Conservation (phyloP, 139 green algal genomes). For the Chlamydomonas applanata region DNA sequence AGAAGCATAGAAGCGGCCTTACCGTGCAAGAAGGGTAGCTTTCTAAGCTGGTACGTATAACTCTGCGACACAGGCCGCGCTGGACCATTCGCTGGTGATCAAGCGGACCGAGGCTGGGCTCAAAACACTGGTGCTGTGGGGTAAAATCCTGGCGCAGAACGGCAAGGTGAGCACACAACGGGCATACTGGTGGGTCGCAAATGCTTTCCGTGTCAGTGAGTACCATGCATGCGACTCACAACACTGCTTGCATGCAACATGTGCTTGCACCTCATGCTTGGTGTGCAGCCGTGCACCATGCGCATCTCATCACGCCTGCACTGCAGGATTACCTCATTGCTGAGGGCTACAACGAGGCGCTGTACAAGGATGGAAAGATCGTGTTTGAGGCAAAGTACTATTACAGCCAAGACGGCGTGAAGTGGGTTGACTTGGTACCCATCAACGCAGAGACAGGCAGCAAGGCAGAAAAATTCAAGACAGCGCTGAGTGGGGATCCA, state of each 20-base stretch:
- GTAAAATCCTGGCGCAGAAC: conserved; percentile 52
- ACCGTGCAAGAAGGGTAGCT: neutral
- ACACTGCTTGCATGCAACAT: too few relatives aligned
- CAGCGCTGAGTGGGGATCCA: conserved; percentile 36
- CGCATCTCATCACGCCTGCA: too few relatives aligned
- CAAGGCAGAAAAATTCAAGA: conserved; percentile 22
- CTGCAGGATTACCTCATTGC: conserved; percentile 70
- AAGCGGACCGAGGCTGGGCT: conserved; percentile 65
- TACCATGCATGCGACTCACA: too few relatives aligned
- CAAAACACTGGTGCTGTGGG: conserved; percentile 56
- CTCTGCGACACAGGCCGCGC: conserved; percentile 41
- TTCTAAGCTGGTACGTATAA: too few relatives aligned
- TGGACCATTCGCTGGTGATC: conserved; percentile 64
- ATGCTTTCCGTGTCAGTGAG: neutral
- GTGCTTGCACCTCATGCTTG: neutral
- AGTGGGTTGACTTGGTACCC: conserved; percentile 64
- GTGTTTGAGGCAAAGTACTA: conserved; percentile 59
- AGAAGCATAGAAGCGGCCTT: neutral
- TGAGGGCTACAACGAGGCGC: conserved; percentile 48
- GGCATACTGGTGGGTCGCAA: neutral
- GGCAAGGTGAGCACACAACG: conserved; percentile 52
- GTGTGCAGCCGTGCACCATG: too few relatives aligned
- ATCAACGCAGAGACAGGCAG: conserved; percentile 37
- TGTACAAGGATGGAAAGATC: conserved; percentile 32
- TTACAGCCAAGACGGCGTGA: conserved; percentile 69